Conservation (phyloP, 495 filamentous ascomycete genomes). For the Penicillium waksmanii region DNA sequence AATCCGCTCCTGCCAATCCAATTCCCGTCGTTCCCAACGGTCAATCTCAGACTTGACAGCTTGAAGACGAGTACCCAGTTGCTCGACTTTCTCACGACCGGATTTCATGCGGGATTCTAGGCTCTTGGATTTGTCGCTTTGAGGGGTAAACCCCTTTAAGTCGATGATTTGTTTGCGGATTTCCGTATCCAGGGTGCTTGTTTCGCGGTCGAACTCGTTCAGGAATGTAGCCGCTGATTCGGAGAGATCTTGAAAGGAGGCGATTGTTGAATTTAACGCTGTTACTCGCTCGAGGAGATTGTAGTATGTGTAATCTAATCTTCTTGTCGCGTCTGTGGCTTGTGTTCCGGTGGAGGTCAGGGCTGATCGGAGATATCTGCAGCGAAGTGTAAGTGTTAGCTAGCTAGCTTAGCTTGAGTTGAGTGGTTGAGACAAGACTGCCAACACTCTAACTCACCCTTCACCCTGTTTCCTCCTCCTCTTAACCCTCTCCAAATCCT, state of each 20-base stretch:
- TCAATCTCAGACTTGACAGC: slow-evolving; percentile 66
- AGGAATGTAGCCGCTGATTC: slow-evolving; percentile 63
- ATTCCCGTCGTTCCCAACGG: slow-evolving; percentile 70
- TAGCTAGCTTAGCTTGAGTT: neutral
- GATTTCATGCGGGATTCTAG: no score
- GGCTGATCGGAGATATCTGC: slow-evolving; percentile 42
- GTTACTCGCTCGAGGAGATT: slow-evolving; percentile 78
- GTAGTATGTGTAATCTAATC: slow-evolving; percentile 87
- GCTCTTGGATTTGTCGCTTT: slow-evolving; percentile 46
- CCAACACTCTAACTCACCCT: no score
- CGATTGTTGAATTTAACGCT: slow-evolving; percentile 67
- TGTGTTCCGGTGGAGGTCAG: slow-evolving; percentile 42
- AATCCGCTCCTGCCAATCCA: slow-evolving; percentile 71
- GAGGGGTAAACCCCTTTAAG: slow-evolving; percentile 70
- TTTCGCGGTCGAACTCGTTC: slow-evolving; percentile 63
- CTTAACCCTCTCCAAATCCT: slow-evolving; percentile 46
- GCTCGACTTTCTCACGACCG: slow-evolving; percentile 54
- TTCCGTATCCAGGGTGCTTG: slow-evolving; percentile 62
- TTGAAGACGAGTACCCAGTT: slow-evolving; percentile 69
- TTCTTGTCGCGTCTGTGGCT: slow-evolving; percentile 63
- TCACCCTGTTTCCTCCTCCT: slow-evolving; percentile 33
- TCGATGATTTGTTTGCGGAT: slow-evolving; percentile 65
- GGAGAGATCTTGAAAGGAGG: slow-evolving; percentile 70
- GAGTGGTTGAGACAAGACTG: no score
- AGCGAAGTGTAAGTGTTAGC: neutral